Percentiles rank a stretch among this genome's conserved stretches.
Evolutionary conservation across 31 red algal species (phyloP).

Genomic region (Odonthalia washingtoniensis): DNA sequence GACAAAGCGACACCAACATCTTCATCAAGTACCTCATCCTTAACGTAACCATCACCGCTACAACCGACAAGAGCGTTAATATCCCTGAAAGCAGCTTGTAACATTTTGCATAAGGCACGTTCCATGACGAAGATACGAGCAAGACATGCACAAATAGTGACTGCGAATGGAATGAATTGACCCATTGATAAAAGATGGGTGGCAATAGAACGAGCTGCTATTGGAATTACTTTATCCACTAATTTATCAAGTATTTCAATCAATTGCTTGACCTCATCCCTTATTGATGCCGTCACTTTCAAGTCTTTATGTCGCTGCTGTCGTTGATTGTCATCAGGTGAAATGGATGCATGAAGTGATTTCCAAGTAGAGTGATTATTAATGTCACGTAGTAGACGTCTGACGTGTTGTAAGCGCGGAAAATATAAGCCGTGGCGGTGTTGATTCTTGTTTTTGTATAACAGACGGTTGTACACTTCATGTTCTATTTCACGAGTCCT

Average conservation of each 20-base stretch:
- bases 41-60: background rate
- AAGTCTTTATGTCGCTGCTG: slow-evolving; percentile 1
- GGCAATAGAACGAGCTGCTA: slow-evolving; percentile 32
- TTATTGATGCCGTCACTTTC: slow-evolving; percentile 37
- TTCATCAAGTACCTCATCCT: background rate
- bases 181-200: slow-evolving; percentile 50
- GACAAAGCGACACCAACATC: background rate
- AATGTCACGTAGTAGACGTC: slow-evolving; percentile 46
- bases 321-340: background rate
- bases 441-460: slow-evolving; percentile 66
- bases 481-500: slow-evolving; percentile 45
- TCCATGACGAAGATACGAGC: slow-evolving; percentile 60
- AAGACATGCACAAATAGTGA: slow-evolving; percentile 44
- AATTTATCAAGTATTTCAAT: background rate
- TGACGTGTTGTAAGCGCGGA: slow-evolving; percentile 51
- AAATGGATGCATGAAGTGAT: slow-evolving; percentile 28
- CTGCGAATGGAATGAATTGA: slow-evolving; percentile 69
- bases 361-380: slow-evolving; percentile 44
- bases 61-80: slow-evolving; percentile 24
- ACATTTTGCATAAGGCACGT: slow-evolving; percentile 23
- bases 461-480: slow-evolving; percentile 45
- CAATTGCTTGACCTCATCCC: slow-evolving; percentile 39
- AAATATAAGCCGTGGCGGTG: slow-evolving; percentile 74
- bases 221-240: slow-evolving; percentile 28
- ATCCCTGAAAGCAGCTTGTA: slow-evolving; percentile 39